Base-by-base conservation (phyloP, 805 yeast genomes). In the Peterozyma toletana region DNA sequence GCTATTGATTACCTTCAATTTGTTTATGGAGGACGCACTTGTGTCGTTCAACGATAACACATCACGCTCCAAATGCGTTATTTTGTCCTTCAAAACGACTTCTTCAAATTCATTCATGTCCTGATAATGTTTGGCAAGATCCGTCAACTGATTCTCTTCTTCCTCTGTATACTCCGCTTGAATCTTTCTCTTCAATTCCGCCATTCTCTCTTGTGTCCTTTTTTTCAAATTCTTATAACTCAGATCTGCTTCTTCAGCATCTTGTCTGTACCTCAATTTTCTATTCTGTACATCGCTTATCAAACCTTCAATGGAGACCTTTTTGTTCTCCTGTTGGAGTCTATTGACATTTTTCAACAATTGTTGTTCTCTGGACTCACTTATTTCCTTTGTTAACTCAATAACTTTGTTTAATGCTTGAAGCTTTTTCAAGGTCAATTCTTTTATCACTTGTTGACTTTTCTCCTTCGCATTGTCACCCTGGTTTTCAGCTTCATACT, bases 1-100 rank as follows among this genome's bases (percentile, higher is more conserved):
- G 14, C 48, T 48, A 43, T 63, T 66, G 38, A 77, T 70, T n/a
- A 58, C 60, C 34, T 68, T 62, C n/a, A 62, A 53, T 35, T 51
- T 50, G 16, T 51, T 50, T 9, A 62, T 39, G 1, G 64, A 54
- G 10, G 52, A 54, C n/a, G 50, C 54, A 5, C 56, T 59, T 5
- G 57, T 52, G 36, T 53, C 50, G 33, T 59, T 48, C n/a, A 50
- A 44, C 16, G 59, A 41, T 15, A 53, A 42, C 52, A 64, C 50
- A 29, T 73, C 76, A 11, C 71, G 70, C 41, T 70, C 67, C 30
- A 76, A 57, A 31, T 66, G 58, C 16, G 57, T 57, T 16, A 75
- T 66, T 46, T 67, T 72, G 7, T 55, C 53, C 35, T 63, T 51
- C 7, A 77, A 52, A 13, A 55, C 55, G 18, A 49, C 55, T 45